These are phyloP conservation scores for Inonotus obliquus DNA, from an alignment of 1,284 basidiomycete species.

Conservation along the genomic window DNA sequence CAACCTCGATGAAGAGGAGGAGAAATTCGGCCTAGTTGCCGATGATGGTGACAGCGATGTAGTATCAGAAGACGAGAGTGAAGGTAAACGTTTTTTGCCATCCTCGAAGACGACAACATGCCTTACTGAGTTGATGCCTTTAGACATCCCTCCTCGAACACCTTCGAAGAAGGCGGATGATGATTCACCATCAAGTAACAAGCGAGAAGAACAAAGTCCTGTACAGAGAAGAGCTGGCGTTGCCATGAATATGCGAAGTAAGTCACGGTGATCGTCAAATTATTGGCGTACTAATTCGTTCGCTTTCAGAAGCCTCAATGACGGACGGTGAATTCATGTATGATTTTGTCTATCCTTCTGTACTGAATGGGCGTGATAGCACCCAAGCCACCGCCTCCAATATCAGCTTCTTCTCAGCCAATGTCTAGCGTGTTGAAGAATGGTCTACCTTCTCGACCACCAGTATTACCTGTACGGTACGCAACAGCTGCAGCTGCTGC, in stretches of 20 bases:
- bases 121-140: constrained; percentile 8
- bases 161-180: constrained; percentile 73
- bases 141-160: constrained; percentile 61
- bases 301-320: constrained; percentile 40
- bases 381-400: constrained; percentile 68
- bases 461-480: constrained; percentile 76
- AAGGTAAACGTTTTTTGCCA: constrained; percentile 43
- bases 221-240: constrained; percentile 69
- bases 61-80: constrained; percentile 67
- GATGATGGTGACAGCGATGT: constrained; percentile 71
- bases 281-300: constrained; percentile 4
- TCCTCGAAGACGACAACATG: not conserved
- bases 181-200: constrained; percentile 63
- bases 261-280: constrained; percentile 25
- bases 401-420: constrained; percentile 72
- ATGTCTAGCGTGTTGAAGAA: constrained; percentile 79
- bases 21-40: constrained; percentile 76
- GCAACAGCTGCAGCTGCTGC: constrained; percentile 90
- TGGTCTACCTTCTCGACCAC: constrained; percentile 50
- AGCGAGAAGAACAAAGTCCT: constrained; percentile 66
- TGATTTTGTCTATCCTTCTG: not conserved
- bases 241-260: constrained; percentile 63
- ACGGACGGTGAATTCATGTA: constrained; percentile 38
- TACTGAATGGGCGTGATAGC: constrained; percentile 23
- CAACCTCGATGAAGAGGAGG: constrained; percentile 96